These are phyloP conservation scores for Pseudogymnoascus sp. DNA, from an alignment of 2,329 filamentous ascomycete genomes.

Conservation along the genomic window DNA sequence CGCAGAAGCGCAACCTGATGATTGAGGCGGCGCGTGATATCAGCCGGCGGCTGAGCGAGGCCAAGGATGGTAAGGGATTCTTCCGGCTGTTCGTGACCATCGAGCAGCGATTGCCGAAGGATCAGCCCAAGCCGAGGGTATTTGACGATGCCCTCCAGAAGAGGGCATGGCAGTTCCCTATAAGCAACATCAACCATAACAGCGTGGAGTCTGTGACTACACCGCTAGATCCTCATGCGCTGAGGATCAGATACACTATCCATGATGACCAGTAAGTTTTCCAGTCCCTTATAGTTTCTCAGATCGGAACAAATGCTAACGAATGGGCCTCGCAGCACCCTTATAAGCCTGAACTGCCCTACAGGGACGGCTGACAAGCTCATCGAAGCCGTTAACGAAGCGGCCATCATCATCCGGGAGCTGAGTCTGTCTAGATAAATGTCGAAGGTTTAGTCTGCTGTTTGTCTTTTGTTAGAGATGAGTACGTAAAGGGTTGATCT, in stretches of 20 bases:
- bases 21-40: constrained; percentile 7
- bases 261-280: constrained; percentile 4
- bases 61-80: neutral
- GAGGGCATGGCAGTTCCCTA: neutral
- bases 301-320: neutral
- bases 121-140: neutral
- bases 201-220: constrained; percentile 6
- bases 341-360: neutral
- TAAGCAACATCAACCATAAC: constrained; percentile 4
- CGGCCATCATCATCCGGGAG: neutral
- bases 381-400: neutral
- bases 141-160: neutral
- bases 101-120: neutral
- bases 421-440: neutral
- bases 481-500: neutral
- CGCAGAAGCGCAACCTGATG: neutral
- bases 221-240: neutral
- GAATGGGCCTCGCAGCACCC: neutral
- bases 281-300: neutral
- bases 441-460: neutral
- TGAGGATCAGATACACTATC: constrained; percentile 10
- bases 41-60: neutral
- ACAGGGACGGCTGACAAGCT: neutral
- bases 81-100: constrained; percentile 3
- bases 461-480: neutral